Evolutionary conservation across 202 grass and related monocot species (phyloP).

Genomic region (Saccharum hybrid): DNA sequence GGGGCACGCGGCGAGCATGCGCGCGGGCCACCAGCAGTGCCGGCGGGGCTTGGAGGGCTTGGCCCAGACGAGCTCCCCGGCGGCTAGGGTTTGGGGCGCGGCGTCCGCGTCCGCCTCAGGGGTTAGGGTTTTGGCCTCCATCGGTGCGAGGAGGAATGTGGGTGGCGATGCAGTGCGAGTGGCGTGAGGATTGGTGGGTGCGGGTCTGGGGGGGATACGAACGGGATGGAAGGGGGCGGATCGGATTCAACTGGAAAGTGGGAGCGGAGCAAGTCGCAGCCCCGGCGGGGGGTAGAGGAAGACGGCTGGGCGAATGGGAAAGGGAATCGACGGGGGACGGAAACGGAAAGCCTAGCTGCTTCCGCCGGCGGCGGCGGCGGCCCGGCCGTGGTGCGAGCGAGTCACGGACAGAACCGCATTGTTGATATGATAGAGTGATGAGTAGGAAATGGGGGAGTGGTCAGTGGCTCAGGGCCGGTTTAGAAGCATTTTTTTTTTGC

Average conservation of each 20-base stretch:
- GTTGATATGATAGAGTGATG: background rate
- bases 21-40: conserved; percentile 52
- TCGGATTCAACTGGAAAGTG: background rate
- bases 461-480: too few species aligned
- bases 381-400: background rate
- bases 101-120: background rate
- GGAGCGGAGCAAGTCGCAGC: background rate
- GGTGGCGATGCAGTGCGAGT: conserved; percentile 3
- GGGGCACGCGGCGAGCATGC: background rate
- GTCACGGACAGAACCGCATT: background rate
- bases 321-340: background rate
- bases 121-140: conserved; percentile 33
- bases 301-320: background rate
- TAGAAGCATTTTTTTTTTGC: too few species aligned
- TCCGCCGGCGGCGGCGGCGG: background rate
- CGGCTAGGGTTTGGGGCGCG: conserved; percentile 35
- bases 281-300: background rate
- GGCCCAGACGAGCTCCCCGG: conserved; percentile 69
- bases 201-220: too few species aligned
- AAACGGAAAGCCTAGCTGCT: background rate
- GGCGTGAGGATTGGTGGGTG: background rate
- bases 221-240: background rate
- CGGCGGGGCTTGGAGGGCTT: conserved; percentile 49
- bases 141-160: background rate
- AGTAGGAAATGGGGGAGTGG: too few species aligned